A percentile compares a stretch with the other conserved stretches of the same genome.
These are phyloP conservation scores for Colletotrichum spaethianum DNA, from an alignment of 2,329 filamentous ascomycete genomes.

Conservation along the genomic window DNA sequence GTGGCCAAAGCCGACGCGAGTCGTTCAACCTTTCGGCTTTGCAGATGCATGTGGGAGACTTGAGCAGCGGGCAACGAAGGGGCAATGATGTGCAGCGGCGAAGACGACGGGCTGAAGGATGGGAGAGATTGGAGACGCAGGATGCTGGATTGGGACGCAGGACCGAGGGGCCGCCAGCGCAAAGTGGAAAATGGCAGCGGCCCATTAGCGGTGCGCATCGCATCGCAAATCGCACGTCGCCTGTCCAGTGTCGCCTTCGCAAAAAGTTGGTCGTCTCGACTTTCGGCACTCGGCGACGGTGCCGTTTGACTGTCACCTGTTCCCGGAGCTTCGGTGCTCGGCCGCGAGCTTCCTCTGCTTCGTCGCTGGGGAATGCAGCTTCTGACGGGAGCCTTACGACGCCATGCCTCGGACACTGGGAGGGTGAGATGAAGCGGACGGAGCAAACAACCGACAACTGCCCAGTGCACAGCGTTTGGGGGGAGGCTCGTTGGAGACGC, in stretches of 20 bases:
- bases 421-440: background rate
- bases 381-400: background rate
- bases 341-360: background rate
- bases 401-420: background rate
- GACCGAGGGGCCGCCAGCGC: background rate
- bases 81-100: conserved; percentile 36
- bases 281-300: background rate
- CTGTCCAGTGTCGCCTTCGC: background rate
- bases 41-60: conserved; percentile 1
- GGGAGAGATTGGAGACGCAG: conserved; percentile 14
- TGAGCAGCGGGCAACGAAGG: background rate
- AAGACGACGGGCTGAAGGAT: background rate
- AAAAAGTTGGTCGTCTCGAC: background rate
- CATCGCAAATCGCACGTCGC: no score
- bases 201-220: background rate
- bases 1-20: background rate
- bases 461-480: background rate
- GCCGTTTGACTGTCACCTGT: background rate
- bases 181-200: background rate
- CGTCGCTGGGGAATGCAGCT: background rate
- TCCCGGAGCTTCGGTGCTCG: background rate
- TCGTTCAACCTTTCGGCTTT: background rate
- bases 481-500: background rate
- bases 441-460: background rate
- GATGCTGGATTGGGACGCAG: conserved; percentile 3